Base-by-base conservation (phyloP, 768 basidiomycete species). In the Rhizopogon roseolus region DNA sequence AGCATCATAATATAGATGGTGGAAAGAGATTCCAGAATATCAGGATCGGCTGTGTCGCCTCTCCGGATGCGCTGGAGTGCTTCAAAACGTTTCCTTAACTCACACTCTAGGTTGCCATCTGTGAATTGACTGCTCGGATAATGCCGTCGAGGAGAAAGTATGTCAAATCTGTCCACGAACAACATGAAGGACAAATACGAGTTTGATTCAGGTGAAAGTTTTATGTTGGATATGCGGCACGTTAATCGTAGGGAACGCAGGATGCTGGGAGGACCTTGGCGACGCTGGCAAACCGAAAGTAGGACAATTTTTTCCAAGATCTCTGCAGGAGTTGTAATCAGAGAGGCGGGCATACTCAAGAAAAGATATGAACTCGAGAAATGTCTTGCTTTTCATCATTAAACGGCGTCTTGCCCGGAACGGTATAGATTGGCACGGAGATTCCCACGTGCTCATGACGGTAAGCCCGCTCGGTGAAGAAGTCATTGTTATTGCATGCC, bases 1-100 rank as follows among this genome's bases (percentile, higher is more conserved):
- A 82, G 73, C 40, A 83, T 67, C 80, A 86, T 83, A 36, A 78
- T 62, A 60, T 79, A 83, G 49, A 80, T 74, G 0, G 74, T 74
- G 70, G 79, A 79, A 29, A 86, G 64, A 10, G 75, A 76, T 53
- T 79, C 74, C 0, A 66, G 69, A 8, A 81, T 62, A 14, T 58
- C 52, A 28, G 72, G 65, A 54, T 73, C 60, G 57, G 73, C 65
- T 28, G 77, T 52, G 2, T 66, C 62, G 4, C 67, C 66, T n/a
- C 56, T 59, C 19, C 73, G 74, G 64, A 84, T 72, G 49, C 75
- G 62, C 13, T 76, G 71, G n/a, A 82, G 70, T 0, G 76, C 75
- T 1, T 51, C 54, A 53, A 73, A 75, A 1, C 83, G 75, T 25
- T 73, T 72, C 41, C 66, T 65, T 32, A 82, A 64, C 61, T 86